Percentiles rank a stretch among this genome's conserved stretches.
phyloP scores from a whole-genome alignment of 2,329 filamentous ascomycete species.

The Colletotrichum sansevieriae region DNA sequence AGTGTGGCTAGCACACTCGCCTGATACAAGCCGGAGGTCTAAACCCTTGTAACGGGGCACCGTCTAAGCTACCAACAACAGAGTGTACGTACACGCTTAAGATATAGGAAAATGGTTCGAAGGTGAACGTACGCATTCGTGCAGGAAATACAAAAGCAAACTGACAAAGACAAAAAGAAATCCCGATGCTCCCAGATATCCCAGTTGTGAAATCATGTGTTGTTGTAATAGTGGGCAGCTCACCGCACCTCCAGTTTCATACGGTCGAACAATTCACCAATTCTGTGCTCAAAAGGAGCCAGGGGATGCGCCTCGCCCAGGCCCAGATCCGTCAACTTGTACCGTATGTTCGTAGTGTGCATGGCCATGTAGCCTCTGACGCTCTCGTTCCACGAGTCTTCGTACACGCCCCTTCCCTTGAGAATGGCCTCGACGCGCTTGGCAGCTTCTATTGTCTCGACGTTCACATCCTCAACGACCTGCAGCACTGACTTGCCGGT shows the following conservation, averaged over 20 bases:
- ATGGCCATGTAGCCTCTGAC: constrained; percentile 43
- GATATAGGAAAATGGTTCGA: too few relatives aligned
- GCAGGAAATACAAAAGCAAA: not conserved
- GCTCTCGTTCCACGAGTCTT: constrained; percentile 40
- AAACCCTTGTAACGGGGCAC: not conserved
- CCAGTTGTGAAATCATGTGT: not conserved
- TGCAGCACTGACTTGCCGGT: constrained; percentile 22
- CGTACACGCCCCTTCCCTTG: constrained; percentile 42
- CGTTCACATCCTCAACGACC: constrained; percentile 37
- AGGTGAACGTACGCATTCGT: too few relatives aligned
- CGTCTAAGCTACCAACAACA: not conserved
- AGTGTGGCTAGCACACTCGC: not conserved
- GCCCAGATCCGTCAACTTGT: constrained; percentile 42
- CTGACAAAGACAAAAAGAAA: not conserved
- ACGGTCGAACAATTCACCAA: constrained; percentile 40
- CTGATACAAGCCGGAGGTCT: not conserved
- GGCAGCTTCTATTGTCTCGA: constrained; percentile 38
- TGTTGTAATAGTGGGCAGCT: too few relatives aligned
- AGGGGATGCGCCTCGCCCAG: constrained; percentile 43
- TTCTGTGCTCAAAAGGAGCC: constrained; percentile 39
- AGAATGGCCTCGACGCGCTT: constrained; percentile 40
- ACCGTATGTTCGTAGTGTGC: constrained; percentile 44
- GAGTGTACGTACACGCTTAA: too few relatives aligned
- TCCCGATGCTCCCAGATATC: not conserved
- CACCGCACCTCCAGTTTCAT: constrained; percentile 21